A percentile compares a stretch with the other conserved stretches of the same genome.
Evolutionary conservation across 2,329 filamentous ascomycete genomes (phyloP).

Genomic region (Colletotrichum tabaci): DNA sequence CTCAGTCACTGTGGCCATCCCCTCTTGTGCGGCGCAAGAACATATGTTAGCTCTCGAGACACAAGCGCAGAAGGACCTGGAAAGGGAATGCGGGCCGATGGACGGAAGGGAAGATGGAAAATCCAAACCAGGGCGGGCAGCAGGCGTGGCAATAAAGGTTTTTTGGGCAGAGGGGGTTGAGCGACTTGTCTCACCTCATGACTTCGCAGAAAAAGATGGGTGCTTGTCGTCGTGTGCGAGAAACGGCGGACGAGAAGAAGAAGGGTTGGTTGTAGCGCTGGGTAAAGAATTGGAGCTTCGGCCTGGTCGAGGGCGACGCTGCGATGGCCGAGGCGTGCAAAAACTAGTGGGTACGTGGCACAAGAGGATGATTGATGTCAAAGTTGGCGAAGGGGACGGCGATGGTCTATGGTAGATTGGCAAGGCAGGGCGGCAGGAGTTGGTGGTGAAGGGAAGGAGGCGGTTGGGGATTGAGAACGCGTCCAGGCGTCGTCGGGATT

Average conservation of each 20-base stretch:
- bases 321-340: background rate
- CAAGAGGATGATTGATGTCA: background rate
- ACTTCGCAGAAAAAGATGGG: constrained; percentile 32
- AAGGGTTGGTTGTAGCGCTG: background rate
- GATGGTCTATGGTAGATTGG: constrained; percentile 24
- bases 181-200: constrained; percentile 41
- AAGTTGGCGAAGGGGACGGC: constrained; percentile 1
- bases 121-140: constrained; percentile 29
- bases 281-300: constrained; percentile 1
- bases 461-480: constrained; percentile 2
- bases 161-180: constrained; percentile 26
- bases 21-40: constrained; percentile 52
- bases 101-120: constrained; percentile 13
- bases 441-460: background rate
- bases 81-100: constrained; percentile 33
- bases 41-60: constrained; percentile 43
- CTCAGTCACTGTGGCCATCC: constrained; percentile 69
- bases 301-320: background rate
- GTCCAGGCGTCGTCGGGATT: constrained; percentile 20
- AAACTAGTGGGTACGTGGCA: background rate
- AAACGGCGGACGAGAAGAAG: background rate
- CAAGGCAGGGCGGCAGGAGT: constrained; percentile 1
- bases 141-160: constrained; percentile 35
- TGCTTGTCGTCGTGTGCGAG: constrained; percentile 14
- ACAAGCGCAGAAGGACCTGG: constrained; percentile 26